phyloP scores from a whole-genome alignment of 2,329 filamentous ascomycete genomes.

The Sporothrix brunneoviolacea region DNA sequence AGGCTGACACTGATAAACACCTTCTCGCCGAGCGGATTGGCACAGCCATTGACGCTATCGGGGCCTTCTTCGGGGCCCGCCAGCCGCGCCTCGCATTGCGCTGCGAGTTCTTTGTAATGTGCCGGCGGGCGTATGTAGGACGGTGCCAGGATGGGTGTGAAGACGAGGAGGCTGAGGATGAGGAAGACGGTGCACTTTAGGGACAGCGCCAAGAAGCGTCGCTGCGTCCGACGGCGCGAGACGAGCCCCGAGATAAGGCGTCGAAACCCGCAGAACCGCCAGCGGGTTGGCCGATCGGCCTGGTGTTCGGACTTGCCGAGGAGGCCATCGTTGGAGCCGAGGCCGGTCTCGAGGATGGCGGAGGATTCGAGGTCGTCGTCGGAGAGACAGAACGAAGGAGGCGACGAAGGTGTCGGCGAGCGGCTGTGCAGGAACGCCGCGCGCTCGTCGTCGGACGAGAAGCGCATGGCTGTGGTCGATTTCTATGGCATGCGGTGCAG shows the following conservation, averaged over 20 bases:
- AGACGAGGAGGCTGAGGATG: conserved; percentile 38
- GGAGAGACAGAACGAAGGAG: conserved; percentile 2
- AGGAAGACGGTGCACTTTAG: conserved; percentile 37
- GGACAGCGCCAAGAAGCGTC: background rate
- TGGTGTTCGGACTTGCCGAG: background rate
- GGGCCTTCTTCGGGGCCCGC: conserved; percentile 12
- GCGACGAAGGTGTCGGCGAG: background rate
- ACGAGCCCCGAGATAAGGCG: too few relatives aligned
- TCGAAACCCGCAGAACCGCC: background rate
- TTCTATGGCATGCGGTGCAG: too few relatives aligned
- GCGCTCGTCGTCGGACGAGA: conserved; percentile 9
- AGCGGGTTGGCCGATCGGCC: background rate
- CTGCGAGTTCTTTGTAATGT: conserved; percentile 31
- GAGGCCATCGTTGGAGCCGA: background rate
- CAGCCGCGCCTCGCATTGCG: conserved; percentile 24
- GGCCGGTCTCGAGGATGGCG: too few relatives aligned
- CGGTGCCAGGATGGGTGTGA: conserved; percentile 30
- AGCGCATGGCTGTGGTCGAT: conserved; percentile 7
- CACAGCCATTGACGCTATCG: conserved; percentile 26
- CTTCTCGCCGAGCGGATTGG: conserved; percentile 47
- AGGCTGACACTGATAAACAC: conserved; percentile 69
- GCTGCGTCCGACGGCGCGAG: too few relatives aligned
- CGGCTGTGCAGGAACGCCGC: conserved; percentile 1
- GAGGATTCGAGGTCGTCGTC: background rate
- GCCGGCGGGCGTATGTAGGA: conserved; percentile 36